Evolutionary conservation across 2,329 filamentous ascomycete genomes (phyloP), one percentile per base, ranked within the genome.

Genomic region (Verticillium dahliae): DNA sequence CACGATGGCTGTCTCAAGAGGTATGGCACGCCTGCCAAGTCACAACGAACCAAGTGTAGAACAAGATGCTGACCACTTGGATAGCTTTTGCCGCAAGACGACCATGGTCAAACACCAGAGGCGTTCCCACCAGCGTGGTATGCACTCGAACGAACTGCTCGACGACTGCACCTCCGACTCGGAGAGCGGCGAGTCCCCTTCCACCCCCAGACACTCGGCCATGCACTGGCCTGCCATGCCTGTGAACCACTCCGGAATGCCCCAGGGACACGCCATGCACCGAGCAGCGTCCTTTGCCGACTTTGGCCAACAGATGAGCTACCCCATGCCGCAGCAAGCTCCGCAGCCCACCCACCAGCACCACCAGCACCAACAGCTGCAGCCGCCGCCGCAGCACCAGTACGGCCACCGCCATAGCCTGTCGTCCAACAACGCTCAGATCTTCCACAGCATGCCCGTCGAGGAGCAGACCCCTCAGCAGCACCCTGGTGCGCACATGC

Each of bases 51-150:
- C 27, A 31, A 31, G 27, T 9, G 35, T 9, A 9, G 35, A 14
- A n/a, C 1, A 4, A 11, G 45, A 13, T 18, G 18, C 45, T 52
- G 10, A 52, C 11, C 45, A 52, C 45, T 52, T 31, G 27, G 31
- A 11, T 66, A 89, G 87, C 72, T 90, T 90, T 71, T 90, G 87
- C 73, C 81, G 88, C 60, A 90, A 90, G 72, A 90, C 87, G 5
- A 90, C 86, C 61, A 87, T 88, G 85, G 83, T 88, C 60, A 88
- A 88, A 74, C 85, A 88, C 70, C 84, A 88, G 69, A 78, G 85
- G 59, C 78, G 84, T 33, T 85, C 84, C 1, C 85, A 88, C 69
- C 83, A 86, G 67, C 80, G 84, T 65, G 81, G 85, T 41, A 74
- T 84, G 61, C 79, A 85, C 67, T 78, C 81, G 50, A 81, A 82